These are phyloP conservation scores for Neoarthrinium moseri DNA, from an alignment of 2,329 filamentous ascomycete genomes.

Conservation along the genomic window DNA sequence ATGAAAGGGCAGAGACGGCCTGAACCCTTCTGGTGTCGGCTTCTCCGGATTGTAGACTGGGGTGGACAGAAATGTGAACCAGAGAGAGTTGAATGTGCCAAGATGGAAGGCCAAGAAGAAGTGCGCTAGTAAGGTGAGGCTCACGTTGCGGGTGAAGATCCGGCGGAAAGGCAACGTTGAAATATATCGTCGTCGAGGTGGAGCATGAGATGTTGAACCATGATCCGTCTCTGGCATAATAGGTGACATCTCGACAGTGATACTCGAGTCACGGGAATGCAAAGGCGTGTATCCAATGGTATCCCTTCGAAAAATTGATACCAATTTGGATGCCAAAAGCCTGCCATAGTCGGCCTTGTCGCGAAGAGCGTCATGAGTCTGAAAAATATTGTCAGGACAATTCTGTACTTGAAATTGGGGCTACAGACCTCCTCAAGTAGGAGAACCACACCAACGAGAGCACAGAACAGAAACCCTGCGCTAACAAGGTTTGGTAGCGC, in stretches of 20 bases:
- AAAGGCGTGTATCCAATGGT: constrained; percentile 32
- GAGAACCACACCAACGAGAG: constrained; percentile 45
- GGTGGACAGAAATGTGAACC: constrained; percentile 75
- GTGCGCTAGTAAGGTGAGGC: constrained; percentile 58
- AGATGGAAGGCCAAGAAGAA: constrained; percentile 72
- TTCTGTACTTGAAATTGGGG: not conserved
- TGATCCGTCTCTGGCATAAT: constrained; percentile 14
- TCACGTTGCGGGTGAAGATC: constrained; percentile 56
- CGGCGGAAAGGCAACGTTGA: constrained; percentile 49
- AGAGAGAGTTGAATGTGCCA: constrained; percentile 73
- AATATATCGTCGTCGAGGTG: constrained; percentile 36
- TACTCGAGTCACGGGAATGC: constrained; percentile 26
- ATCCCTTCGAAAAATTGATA: constrained; percentile 19
- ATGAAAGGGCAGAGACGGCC: constrained; percentile 49
- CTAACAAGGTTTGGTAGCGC: constrained; percentile 55
- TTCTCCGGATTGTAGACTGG: constrained; percentile 52
- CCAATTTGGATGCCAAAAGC: constrained; percentile 36
- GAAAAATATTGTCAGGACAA: not conserved
- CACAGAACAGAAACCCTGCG: constrained; percentile 42
- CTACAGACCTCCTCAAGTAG: constrained; percentile 48
- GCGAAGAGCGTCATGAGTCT: constrained; percentile 46
- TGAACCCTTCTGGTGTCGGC: constrained; percentile 27
- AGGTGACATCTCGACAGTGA: constrained; percentile 29
- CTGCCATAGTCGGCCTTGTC: constrained; percentile 41
- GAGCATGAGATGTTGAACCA: constrained; percentile 9